These are phyloP conservation scores for Astrothelium subdiscretum DNA, from an alignment of 495 filamentous ascomycete species.

Conservation along the genomic window DNA sequence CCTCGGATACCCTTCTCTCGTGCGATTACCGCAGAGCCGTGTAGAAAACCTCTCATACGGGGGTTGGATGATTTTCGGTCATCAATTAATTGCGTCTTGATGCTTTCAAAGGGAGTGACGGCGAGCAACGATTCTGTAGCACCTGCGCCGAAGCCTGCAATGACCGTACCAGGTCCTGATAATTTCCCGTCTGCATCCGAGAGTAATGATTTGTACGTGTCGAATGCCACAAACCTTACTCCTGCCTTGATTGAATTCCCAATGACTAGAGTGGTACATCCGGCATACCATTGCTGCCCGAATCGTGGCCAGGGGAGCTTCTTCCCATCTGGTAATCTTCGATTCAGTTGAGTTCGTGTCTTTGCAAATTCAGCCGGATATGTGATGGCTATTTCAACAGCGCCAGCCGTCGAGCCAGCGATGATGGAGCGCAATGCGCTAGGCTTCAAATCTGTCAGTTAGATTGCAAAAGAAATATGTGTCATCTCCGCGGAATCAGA, in stretches of 20 bases:
- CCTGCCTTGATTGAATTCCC: conserved; percentile 95
- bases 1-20: conserved; percentile 78
- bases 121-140: conserved; percentile 88
- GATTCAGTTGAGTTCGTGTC: conserved; percentile 88
- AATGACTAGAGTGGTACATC: conserved; percentile 92
- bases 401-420: conserved; percentile 81
- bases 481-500: too few species aligned
- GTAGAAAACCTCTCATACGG: conserved; percentile 82
- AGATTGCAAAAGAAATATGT: neutral
- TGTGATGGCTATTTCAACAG: conserved; percentile 93
- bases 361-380: conserved; percentile 99
- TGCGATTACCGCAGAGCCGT: conserved; percentile 75
- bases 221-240: conserved; percentile 95
- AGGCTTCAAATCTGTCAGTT: conserved; percentile 36
- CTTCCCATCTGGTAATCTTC: conserved; percentile 61
- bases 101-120: conserved; percentile 94
- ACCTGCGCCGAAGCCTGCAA: conserved; percentile 90
- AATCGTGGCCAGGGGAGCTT: conserved; percentile 96
- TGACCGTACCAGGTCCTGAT: conserved; percentile 77
- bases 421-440: conserved; percentile 76
- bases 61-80: conserved; percentile 82
- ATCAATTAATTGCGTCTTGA: conserved; percentile 81
- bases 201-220: conserved; percentile 75
- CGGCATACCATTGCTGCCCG: conserved; percentile 90
- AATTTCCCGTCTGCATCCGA: conserved; percentile 80